Evolutionary conservation across 2,329 filamentous ascomycete genomes (phyloP), one percentile per base, ranked within the genome.

Genomic region (Fusarium sp.): DNA sequence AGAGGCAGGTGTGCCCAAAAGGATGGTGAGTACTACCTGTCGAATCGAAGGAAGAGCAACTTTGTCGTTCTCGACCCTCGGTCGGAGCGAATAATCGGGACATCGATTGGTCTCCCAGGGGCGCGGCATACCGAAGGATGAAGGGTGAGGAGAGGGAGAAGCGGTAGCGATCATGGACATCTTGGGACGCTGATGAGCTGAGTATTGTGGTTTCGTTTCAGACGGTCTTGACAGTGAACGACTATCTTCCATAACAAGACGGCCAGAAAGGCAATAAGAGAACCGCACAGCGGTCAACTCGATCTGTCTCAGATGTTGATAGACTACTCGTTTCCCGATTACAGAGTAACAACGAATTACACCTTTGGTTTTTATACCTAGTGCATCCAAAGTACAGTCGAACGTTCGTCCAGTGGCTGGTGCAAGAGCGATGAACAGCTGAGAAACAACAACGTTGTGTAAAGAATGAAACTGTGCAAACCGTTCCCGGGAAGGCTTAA

Each of bases 121-220:
- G 34, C 79, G 79, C 32, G 83, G 80, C 54, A 77, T 78, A 66
- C 78, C 78, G 72, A 84, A 66, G 49, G 62, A 85, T 34, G 77
- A 77, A 53, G 81, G 75, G 66, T 83, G 80, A 40, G 81, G 77
- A 55, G 81, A 77, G 16, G 83, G 79, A 54, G 81, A 78, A 66
- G 83, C 76, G 78, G 85, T 86, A 67, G 83, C 81, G 72, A 87
- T 79, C 75, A 83, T 83, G 76, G 84, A 85, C 84, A 87, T 87
- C 44, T 82, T 85, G 77, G 76, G 64, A 68, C 71, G 63, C 74
- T 71, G 46, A 66, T 69, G 22, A 56, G 70, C 58, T 25, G 63
- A 45, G 69, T 77, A 70, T 62, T 68, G 72, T 66, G 74, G 59
- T 66, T 70, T 71, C 66, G 73, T 67, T 70, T 76, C 67, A 66